phyloP scores from a whole-genome alignment of 2,329 filamentous ascomycete genomes.

The Apiospora phragmitis region DNA sequence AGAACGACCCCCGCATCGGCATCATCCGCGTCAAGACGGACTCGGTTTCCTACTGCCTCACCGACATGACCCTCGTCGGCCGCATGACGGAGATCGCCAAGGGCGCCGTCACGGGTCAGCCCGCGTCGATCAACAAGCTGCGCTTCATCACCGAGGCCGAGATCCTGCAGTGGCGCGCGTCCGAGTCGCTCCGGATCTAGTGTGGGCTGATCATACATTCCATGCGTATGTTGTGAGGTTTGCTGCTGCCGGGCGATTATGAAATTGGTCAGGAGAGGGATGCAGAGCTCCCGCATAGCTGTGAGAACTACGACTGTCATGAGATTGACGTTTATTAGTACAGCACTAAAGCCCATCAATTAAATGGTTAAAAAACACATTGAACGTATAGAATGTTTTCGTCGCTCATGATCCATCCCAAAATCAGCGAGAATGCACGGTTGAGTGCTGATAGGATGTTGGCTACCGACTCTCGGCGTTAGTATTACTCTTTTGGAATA shows the following conservation, averaged over 20 bases:
- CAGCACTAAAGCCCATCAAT: background rate
- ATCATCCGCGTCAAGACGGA: constrained; percentile 75
- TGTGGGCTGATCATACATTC: background rate
- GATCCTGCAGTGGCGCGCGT: constrained; percentile 55
- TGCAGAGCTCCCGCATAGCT: background rate
- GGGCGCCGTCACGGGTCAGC: constrained; percentile 70
- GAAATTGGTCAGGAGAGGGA: too few species aligned
- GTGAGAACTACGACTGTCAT: background rate
- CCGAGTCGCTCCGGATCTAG: background rate
- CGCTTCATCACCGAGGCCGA: constrained; percentile 71
- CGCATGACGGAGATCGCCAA: constrained; percentile 72
- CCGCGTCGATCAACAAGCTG: constrained; percentile 72
- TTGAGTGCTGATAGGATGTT: too few species aligned
- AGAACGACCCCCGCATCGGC: constrained; percentile 78
- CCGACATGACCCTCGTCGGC: constrained; percentile 62
- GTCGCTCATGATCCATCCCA: too few species aligned
- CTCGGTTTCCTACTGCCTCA: constrained; percentile 71
- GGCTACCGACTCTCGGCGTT: too few species aligned
- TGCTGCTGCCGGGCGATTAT: too few species aligned
- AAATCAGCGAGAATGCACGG: too few species aligned
- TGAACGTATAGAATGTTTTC: too few species aligned
- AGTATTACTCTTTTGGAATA: too few species aligned
- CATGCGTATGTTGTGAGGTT: background rate
- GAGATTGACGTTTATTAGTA: background rate
- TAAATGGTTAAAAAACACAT: background rate